Evolutionary conservation across 2,329 filamentous ascomycete genomes (phyloP).

Genomic region (Arachnopeziza araneosa): DNA sequence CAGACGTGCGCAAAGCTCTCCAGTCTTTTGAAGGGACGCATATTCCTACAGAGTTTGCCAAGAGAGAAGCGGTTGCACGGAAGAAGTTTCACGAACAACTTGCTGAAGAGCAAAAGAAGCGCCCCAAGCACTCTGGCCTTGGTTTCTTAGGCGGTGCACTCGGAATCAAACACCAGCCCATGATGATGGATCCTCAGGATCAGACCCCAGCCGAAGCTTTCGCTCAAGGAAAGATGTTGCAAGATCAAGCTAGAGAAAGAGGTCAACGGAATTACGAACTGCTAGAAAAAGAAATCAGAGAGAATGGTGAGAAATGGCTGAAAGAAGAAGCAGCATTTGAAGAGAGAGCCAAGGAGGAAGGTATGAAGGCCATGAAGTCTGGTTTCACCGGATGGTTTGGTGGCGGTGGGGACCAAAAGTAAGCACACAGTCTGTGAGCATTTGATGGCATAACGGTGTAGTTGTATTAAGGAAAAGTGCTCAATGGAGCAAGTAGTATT

Average conservation of each 20-base stretch:
- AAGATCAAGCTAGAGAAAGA: constrained; percentile 87
- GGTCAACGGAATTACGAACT: constrained; percentile 86
- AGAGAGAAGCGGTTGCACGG: constrained; percentile 78
- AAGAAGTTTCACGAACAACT: constrained; percentile 79
- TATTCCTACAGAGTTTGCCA: constrained; percentile 85
- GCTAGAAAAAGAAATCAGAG: constrained; percentile 83
- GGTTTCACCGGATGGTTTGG: constrained; percentile 59
- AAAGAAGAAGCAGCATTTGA: constrained; percentile 86
- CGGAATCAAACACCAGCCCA: constrained; percentile 67
- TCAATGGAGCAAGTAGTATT: constrained; percentile 1
- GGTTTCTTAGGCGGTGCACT: constrained; percentile 66
- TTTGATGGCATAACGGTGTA: not conserved
- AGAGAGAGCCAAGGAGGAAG: constrained; percentile 85
- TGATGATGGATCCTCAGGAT: constrained; percentile 56
- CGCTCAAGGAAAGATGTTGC: constrained; percentile 92
- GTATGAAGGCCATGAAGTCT: constrained; percentile 87
- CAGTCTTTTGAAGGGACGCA: constrained; percentile 85
- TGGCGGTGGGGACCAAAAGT: constrained; percentile 5
- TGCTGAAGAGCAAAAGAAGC: constrained; percentile 60
- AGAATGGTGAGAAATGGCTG: constrained; percentile 93
- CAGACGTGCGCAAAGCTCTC: constrained; percentile 79
- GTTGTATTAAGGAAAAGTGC: constrained; percentile 1
- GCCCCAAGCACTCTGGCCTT: constrained; percentile 55
- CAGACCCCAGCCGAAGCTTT: constrained; percentile 69
- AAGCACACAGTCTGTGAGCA: not conserved